A percentile compares a stretch with the other conserved stretches of the same genome.
Conservation (phyloP, 495 filamentous ascomycete species). For the Apodospora peruviana region DNA sequence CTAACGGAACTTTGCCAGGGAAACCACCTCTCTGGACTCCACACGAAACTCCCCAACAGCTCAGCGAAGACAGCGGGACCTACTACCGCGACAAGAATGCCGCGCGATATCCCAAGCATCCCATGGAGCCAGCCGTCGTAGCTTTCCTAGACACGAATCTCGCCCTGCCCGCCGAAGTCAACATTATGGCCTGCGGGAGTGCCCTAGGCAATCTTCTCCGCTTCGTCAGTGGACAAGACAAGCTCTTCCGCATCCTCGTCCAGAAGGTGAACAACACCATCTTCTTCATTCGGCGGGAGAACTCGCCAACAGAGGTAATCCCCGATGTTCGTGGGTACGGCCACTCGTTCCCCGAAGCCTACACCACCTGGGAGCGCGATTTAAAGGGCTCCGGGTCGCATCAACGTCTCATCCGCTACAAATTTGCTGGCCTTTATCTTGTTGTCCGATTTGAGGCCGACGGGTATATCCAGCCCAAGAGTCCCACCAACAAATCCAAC, state of each 20-base stretch:
- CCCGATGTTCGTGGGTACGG: conserved; percentile 52
- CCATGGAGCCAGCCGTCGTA: conserved; percentile 52
- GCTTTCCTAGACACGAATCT: conserved; percentile 21
- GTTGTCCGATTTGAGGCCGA: conserved; percentile 59
- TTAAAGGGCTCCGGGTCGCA: conserved; percentile 52
- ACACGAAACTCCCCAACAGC: conserved; percentile 21
- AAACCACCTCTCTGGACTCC: conserved; percentile 57
- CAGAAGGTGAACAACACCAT: conserved; percentile 56
- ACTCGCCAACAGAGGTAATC: conserved; percentile 48
- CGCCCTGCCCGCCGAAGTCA: conserved; percentile 30
- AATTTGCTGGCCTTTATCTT: conserved; percentile 49
- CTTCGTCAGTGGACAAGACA: conserved; percentile 41
- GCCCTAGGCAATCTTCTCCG: conserved; percentile 51
- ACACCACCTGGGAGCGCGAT: conserved; percentile 52
- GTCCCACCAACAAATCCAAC: neutral
- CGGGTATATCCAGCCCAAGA: conserved; percentile 38
- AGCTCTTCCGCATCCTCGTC: conserved; percentile 52
- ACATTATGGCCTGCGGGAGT: conserved; percentile 58
- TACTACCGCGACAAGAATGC: conserved; percentile 62
- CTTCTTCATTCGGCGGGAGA: conserved; percentile 57
- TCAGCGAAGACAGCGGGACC: conserved; percentile 45
- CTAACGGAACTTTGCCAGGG: too few relatives aligned
- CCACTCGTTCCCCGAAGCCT: conserved; percentile 58
- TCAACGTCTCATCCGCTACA: conserved; percentile 56
- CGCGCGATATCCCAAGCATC: conserved; percentile 49